Percentiles rank a stretch among this genome's conserved stretches.
These are phyloP conservation scores for Candida sithepensis DNA, from an alignment of 805 yeast genomes.

Conservation along the genomic window DNA sequence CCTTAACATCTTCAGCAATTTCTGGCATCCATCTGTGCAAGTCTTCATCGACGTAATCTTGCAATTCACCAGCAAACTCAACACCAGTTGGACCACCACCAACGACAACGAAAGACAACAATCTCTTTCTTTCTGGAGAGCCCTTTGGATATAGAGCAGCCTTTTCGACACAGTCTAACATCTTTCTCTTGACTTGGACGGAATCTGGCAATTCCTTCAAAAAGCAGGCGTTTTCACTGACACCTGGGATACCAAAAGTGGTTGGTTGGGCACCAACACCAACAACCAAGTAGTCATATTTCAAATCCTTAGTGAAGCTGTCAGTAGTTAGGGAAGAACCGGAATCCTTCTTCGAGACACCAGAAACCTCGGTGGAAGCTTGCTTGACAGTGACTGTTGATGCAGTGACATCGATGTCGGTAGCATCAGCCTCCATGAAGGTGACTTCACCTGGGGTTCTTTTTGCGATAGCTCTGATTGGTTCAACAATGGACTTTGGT, in stretches of 20 bases:
- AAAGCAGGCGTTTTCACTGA: constrained; percentile 49
- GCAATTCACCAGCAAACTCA: constrained; percentile 54
- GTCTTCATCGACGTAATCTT: constrained; percentile 55
- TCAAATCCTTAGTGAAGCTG: constrained; percentile 26
- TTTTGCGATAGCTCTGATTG: constrained; percentile 50
- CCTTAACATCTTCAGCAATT: constrained; percentile 45
- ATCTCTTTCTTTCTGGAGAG: constrained; percentile 49
- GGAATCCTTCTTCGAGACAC: constrained; percentile 45
- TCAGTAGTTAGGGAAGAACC: constrained; percentile 39
- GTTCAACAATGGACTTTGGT: constrained; percentile 49
- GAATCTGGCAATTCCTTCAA: constrained; percentile 52
- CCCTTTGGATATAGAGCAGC: constrained; percentile 50
- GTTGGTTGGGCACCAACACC: constrained; percentile 59
- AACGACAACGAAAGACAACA: constrained; percentile 48
- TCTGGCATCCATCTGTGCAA: constrained; percentile 53
- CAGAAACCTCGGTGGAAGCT: constrained; percentile 44
- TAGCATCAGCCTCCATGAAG: constrained; percentile 54
- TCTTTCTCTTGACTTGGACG: constrained; percentile 41
- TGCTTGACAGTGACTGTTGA: constrained; percentile 44
- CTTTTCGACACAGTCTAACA: constrained; percentile 51
- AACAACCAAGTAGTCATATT: constrained; percentile 49
- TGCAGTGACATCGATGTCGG: constrained; percentile 43
- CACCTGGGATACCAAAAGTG: constrained; percentile 56
- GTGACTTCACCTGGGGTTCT: constrained; percentile 48
- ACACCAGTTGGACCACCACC: constrained; percentile 63